Percentiles rank a stretch among this genome's conserved stretches.
Conservation (phyloP, 2,329 filamentous ascomycete species). For the Sporothrix inflata region DNA sequence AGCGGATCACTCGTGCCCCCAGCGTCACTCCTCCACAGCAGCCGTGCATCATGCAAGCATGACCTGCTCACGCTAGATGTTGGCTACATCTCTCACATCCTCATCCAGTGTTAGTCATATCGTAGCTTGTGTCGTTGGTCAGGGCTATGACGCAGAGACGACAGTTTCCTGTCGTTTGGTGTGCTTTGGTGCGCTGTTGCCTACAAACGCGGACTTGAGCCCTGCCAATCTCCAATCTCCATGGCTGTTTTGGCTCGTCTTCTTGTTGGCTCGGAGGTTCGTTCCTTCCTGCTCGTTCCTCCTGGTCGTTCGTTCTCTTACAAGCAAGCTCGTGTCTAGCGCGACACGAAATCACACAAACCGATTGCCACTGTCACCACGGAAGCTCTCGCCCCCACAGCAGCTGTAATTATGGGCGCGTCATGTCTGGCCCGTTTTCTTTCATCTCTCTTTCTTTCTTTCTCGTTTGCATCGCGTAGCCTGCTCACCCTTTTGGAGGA, state of each 20-base stretch:
- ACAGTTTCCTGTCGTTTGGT: neutral
- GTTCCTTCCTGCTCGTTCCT: neutral
- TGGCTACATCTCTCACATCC: neutral
- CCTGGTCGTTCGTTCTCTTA: neutral
- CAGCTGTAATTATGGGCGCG: neutral
- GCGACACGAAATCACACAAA: slow-evolving; percentile 5
- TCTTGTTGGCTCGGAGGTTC: neutral
- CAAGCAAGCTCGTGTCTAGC: slow-evolving; percentile 3
- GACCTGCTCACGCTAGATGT: neutral
- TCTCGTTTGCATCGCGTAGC: neutral
- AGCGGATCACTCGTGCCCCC: neutral
- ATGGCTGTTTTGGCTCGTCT: neutral
- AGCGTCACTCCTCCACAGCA: neutral
- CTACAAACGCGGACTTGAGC: slow-evolving; percentile 18
- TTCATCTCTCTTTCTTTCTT: neutral
- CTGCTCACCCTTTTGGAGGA: neutral
- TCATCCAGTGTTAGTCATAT: neutral
- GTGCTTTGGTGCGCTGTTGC: slow-evolving; percentile 3
- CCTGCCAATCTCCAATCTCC: slow-evolving; percentile 18
- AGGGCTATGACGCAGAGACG: slow-evolving; percentile 12
- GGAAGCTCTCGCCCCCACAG: neutral
- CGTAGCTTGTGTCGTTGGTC: neutral
- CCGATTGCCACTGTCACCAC: neutral
- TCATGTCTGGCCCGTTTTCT: neutral
- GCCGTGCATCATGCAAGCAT: slow-evolving; percentile 10